Evolutionary conservation across 2,329 filamentous ascomycete species (phyloP), one percentile per base, ranked within the genome.

Genomic region (Simplicillium aogashimaense): DNA sequence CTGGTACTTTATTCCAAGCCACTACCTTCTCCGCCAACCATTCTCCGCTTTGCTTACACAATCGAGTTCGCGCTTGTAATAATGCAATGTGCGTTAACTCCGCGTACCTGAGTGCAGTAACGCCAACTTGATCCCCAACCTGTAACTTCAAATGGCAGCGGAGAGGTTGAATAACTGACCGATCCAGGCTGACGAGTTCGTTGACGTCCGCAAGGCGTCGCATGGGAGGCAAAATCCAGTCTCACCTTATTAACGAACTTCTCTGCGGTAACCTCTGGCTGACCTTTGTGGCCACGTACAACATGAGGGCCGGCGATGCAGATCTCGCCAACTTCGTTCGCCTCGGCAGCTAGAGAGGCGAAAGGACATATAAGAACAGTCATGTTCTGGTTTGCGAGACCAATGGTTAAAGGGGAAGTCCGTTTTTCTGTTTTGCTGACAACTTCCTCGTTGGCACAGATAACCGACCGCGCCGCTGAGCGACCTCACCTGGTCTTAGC

Each of bases 71-170:
- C 15, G 20, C 31, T 39, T 16, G 37, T 14, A 12, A 39, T 16
- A 17, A 39, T 39, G 14, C 37, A 39, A 31, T 39, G 37, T 9
- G 37, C 37, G 12, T 39, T 39, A 10, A 39, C 30, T 3, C 37
- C 37, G 14, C 37, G 17, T 39, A 39, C 10, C 37, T 30, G 12
- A 39, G 31, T 30, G 37, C 37, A 7, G 37, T 39, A 7, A 39
- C 29, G 17, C 37, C 37, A 14, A 39, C 20, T 14, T 17, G 29
- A 11, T 39, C 37, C 17, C 37, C 37, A 14, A 3, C 34, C 2
- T 39, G 17, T 2, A 39, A 31, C 16, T 31, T 32, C 8, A 39
- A 31, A 29, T 39, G 29, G 16, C n/a, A 11, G 12, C 37, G 37
- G 2, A 39, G 30, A 13, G 37, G 37, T 25, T 39, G 37, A 13